Evolutionary conservation across 495 filamentous ascomycete species (phyloP).

Genomic region (Cercophora sp.): DNA sequence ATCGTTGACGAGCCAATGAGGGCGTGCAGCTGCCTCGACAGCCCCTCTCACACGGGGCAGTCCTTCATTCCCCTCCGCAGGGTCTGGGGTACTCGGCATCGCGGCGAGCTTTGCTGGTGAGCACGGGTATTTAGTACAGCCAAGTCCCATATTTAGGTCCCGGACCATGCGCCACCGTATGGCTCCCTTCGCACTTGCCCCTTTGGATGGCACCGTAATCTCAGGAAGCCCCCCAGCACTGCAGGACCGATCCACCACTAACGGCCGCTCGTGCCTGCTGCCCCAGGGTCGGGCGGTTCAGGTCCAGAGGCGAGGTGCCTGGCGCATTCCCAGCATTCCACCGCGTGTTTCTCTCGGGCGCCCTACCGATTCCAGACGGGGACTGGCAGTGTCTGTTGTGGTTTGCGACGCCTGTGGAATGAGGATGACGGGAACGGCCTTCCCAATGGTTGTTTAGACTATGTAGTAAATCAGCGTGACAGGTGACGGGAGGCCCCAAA

Average conservation of each 20-base stretch:
- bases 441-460: no score
- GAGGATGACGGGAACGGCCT: no score
- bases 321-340: neutral
- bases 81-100: conserved; percentile 3
- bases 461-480: no score
- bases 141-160: conserved; percentile 17
- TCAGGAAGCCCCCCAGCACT: conserved; percentile 14
- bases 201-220: conserved; percentile 19
- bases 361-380: neutral
- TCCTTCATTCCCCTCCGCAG: conserved; percentile 14
- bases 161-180: conserved; percentile 26
- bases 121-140: conserved; percentile 16
- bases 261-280: conserved; percentile 14
- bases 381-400: neutral
- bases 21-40: neutral
- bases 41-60: conserved; percentile 4
- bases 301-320: conserved; percentile 6
- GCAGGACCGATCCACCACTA: conserved; percentile 11
- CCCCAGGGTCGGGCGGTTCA: conserved; percentile 3
- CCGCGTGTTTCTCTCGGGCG: neutral
- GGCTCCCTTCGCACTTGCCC: conserved; percentile 21
- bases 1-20: conserved; percentile 7
- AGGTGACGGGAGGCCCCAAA: no score
- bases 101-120: neutral
- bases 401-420: no score